A percentile compares a stretch with the other conserved stretches of the same genome.
Conservation (phyloP, 2,329 filamentous ascomycete genomes). For the Stagonosporopsis vannaccii region DNA sequence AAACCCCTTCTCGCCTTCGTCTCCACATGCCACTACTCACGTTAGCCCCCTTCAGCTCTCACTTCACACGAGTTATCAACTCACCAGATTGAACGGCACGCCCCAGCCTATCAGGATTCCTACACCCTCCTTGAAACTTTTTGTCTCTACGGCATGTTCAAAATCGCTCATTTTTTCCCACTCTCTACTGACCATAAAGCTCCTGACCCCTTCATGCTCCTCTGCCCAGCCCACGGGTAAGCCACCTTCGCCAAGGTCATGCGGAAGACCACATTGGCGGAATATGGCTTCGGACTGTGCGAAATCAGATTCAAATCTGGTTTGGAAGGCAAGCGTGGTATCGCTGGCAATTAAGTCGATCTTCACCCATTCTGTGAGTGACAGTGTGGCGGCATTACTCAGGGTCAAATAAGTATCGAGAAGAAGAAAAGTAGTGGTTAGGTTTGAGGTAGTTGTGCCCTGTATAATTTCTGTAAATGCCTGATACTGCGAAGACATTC, state of each 20-base stretch:
- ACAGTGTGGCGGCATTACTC: background rate
- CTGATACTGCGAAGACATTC: background rate
- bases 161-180: background rate
- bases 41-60: background rate
- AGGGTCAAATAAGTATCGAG: background rate
- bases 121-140: background rate
- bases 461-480: background rate
- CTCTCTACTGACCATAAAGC: constrained; percentile 2
- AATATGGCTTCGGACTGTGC: background rate
- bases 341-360: background rate
- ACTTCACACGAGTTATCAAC: background rate
- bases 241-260: background rate
- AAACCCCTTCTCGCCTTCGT: background rate
- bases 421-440: background rate
- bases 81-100: constrained; percentile 1
- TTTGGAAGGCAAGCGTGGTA: background rate
- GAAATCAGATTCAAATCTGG: background rate
- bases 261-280: background rate
- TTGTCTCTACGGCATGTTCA: background rate
- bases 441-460: background rate
- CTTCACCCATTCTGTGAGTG: background rate
- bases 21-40: background rate
- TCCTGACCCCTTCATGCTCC: background rate
- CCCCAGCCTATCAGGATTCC: constrained; percentile 1
- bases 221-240: constrained; percentile 2